phyloP scores from a whole-genome alignment of 2,329 filamentous ascomycete species.

The Colletotrichum lentis region DNA sequence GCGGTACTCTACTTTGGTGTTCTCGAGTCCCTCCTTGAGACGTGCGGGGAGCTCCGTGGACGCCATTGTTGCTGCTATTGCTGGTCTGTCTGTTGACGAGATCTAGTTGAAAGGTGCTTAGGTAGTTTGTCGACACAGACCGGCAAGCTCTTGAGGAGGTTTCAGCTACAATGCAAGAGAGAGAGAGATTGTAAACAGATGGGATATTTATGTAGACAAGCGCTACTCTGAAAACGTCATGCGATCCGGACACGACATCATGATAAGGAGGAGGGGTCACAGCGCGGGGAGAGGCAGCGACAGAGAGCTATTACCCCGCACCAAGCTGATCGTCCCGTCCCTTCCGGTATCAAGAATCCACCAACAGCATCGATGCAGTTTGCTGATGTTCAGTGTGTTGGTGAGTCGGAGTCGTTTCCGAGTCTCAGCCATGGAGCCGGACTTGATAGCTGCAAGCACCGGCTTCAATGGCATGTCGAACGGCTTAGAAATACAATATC shows the following conservation, averaged over 20 bases:
- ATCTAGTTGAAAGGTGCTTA: neutral
- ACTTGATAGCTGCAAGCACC: constrained; percentile 11
- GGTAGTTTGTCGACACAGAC: neutral
- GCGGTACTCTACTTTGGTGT: constrained; percentile 57
- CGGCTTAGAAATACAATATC: neutral
- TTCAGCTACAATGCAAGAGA: neutral
- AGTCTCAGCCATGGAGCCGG: neutral
- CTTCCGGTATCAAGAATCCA: constrained; percentile 8
- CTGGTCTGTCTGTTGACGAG: neutral
- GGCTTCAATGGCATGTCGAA: neutral
- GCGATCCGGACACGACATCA: constrained; percentile 27
- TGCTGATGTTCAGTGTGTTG: constrained; percentile 4
- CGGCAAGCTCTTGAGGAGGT: no score
- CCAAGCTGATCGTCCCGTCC: constrained; percentile 6
- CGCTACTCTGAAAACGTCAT: constrained; percentile 21
- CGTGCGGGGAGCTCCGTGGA: constrained; percentile 25
- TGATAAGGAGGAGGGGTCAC: constrained; percentile 24
- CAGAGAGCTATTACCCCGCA: constrained; percentile 28
- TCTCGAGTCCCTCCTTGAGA: constrained; percentile 44
- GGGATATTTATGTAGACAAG: neutral
- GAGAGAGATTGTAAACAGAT: no score
- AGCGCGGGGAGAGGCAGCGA: constrained; percentile 20
- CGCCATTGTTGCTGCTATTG: constrained; percentile 19
- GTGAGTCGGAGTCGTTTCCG: neutral
- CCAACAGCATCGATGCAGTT: neutral